Percentiles rank a stretch among this genome's conserved stretches.
These are phyloP conservation scores for Protea cynaroides DNA, from an alignment of 164 flowering plant genomes.

Conservation along the genomic window DNA sequence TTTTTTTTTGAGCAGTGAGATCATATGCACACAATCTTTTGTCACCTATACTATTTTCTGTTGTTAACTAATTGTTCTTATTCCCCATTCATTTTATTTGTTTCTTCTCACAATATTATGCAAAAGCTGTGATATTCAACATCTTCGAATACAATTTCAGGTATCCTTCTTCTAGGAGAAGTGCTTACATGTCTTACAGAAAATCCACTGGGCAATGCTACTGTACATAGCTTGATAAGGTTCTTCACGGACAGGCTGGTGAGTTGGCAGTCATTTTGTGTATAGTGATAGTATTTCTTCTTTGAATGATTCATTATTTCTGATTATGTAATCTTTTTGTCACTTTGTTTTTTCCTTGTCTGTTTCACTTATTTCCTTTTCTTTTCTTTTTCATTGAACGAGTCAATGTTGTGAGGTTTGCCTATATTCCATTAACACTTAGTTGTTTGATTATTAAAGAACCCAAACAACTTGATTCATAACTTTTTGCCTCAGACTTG, in stretches of 20 bases:
- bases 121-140: background rate
- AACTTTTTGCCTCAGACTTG: too few relatives aligned
- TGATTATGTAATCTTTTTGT: background rate
- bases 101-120: background rate
- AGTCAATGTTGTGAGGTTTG: too few relatives aligned
- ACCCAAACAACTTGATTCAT: too few relatives aligned
- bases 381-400: background rate
- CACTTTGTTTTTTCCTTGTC: background rate
- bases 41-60: background rate
- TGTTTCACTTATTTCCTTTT: background rate
- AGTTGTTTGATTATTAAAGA: too few relatives aligned
- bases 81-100: background rate
- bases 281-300: background rate
- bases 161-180: slow-evolving; percentile 77
- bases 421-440: too few relatives aligned
- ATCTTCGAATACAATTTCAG: slow-evolving; percentile 32
- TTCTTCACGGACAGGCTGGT: slow-evolving; percentile 92
- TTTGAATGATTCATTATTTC: background rate
- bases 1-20: too few relatives aligned
- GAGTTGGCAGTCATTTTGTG: slow-evolving; percentile 21
- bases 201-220: slow-evolving; percentile 51
- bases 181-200: slow-evolving; percentile 42
- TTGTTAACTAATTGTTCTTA: background rate
- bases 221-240: slow-evolving; percentile 59
- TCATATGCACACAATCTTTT: too few relatives aligned